Base-by-base conservation (phyloP, 768 basidiomycete species). In the Vararia minispora region DNA sequence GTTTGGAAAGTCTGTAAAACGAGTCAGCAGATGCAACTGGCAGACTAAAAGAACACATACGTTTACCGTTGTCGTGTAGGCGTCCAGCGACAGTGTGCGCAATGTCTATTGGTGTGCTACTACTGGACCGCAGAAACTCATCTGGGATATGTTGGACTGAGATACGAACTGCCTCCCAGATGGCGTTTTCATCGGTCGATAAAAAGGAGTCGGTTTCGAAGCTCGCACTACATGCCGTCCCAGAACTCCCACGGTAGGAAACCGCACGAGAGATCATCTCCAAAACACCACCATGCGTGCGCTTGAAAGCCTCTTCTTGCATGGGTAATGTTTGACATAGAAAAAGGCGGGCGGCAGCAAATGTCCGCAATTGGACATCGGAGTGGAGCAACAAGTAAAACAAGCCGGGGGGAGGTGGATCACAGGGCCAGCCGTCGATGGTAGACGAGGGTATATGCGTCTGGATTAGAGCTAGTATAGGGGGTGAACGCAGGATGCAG, bases 21-120 rank as follows among this genome's bases (percentile, higher is more conserved):
- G 28, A 8, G 36, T 42, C 29, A 28, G 29, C 12, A 27, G 29
- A 21, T 26, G 23, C n/a, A n/a, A n/a, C n/a, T 36, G 27, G 4
- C 36, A 38, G 45, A 52, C 34, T 30, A 33, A 40, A 46, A 44
- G 40, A 32, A 42, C 35, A 71, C 80, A 58, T 50, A 85, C 82
- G 71, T 48, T 66, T 57, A 39, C 72, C 79, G 28, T 51, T 62
- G 46, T 76, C 72, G 50, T 73, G 69, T 45, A 77, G 56, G 56
- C 87, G 81, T 16, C 70, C 62, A 20, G 69, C 60, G 23, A 86
- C 64, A n/a, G 72, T 47, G 30, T 69, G 69, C 4, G 71, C 64
- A 37, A 78, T 49, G 40, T 76, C 66, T 7, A 64, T 32, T 13
- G 63, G 54, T 42, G 57, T 56, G 7, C 52, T 51, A 18, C 52